A percentile compares a stretch with the other conserved stretches of the same genome.
Evolutionary conservation across 805 yeast genomes (phyloP).

Genomic region (Komagataella phaffii): DNA sequence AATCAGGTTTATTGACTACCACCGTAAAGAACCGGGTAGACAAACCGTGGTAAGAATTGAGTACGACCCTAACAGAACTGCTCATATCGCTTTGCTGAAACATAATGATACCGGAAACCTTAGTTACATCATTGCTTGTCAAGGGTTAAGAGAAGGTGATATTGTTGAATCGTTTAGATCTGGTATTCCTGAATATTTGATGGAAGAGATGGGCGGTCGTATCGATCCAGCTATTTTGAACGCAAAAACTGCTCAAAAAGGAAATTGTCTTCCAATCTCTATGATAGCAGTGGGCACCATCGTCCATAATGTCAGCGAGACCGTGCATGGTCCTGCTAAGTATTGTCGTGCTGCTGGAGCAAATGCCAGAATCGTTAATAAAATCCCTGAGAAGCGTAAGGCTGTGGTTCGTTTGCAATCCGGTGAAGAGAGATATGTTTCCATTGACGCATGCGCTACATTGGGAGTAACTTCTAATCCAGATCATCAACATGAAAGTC

Average conservation of each 20-base stretch:
- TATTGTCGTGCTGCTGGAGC: constrained; percentile 93
- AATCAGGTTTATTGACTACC: constrained; percentile 68
- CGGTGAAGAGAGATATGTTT: constrained; percentile 89
- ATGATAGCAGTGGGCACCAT: constrained; percentile 94
- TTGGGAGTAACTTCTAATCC: constrained; percentile 87
- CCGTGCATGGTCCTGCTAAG: constrained; percentile 67
- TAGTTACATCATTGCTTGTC: constrained; percentile 80
- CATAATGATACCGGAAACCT: constrained; percentile 46
- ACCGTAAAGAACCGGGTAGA: constrained; percentile 52
- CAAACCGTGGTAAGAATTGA: constrained; percentile 81
- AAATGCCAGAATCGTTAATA: constrained; percentile 77
- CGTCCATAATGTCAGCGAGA: constrained; percentile 76
- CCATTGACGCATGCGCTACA: constrained; percentile 82
- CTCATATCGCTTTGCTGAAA: constrained; percentile 80
- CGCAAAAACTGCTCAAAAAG: constrained; percentile 78
- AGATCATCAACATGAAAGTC: constrained; percentile 76
- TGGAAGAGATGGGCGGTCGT: constrained; percentile 79
- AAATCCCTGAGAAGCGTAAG: constrained; percentile 51
- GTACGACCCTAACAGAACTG: constrained; percentile 88
- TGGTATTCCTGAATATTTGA: constrained; percentile 71
- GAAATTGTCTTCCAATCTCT: constrained; percentile 84
- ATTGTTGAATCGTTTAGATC: constrained; percentile 74
- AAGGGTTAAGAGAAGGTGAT: constrained; percentile 90
- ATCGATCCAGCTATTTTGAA: constrained; percentile 85
- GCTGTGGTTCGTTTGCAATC: constrained; percentile 76